Evolutionary conservation across 164 flowering plant genomes (phyloP).

Genomic region (Vitis rotundifolia): DNA sequence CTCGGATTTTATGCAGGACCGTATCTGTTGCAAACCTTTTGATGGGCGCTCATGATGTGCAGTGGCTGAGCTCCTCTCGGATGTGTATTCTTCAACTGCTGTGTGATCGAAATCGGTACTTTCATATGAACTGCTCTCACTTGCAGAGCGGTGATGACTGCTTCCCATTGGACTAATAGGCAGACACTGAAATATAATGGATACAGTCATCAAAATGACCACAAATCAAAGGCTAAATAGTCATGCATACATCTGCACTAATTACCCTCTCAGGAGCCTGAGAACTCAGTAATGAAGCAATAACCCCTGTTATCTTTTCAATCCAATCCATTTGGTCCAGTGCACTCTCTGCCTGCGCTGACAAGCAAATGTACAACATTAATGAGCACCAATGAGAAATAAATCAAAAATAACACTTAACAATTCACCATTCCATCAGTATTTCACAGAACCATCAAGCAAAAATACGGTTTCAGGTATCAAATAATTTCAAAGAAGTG

Average conservation of each 20-base stretch:
- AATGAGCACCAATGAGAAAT: slow-evolving; percentile 11
- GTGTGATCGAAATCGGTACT: slow-evolving; percentile 75
- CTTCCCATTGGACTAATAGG: slow-evolving; percentile 55
- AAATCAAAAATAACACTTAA: too few species aligned
- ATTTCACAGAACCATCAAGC: too few species aligned
- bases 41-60: slow-evolving; percentile 52
- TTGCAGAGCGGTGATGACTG: slow-evolving; percentile 59
- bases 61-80: slow-evolving; percentile 44
- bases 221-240: not conserved
- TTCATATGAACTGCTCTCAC: slow-evolving; percentile 87
- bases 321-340: slow-evolving; percentile 99
- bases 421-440: not conserved
- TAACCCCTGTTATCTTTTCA: slow-evolving; percentile 99
- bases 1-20: slow-evolving; percentile 53
- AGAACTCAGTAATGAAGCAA: slow-evolving; percentile 92
- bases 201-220: slow-evolving; percentile 7
- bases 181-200: slow-evolving; percentile 35
- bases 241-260: not conserved
- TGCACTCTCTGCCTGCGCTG: slow-evolving; percentile 95
- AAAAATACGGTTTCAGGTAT: too few species aligned
- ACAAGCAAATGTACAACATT: slow-evolving; percentile 18
- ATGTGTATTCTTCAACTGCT: slow-evolving; percentile 50
- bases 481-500: not conserved
- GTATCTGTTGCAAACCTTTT: slow-evolving; percentile 55
- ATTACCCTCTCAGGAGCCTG: slow-evolving; percentile 79